Conservation (phyloP, 164 flowering plant genomes). For the Saururus chinensis region DNA sequence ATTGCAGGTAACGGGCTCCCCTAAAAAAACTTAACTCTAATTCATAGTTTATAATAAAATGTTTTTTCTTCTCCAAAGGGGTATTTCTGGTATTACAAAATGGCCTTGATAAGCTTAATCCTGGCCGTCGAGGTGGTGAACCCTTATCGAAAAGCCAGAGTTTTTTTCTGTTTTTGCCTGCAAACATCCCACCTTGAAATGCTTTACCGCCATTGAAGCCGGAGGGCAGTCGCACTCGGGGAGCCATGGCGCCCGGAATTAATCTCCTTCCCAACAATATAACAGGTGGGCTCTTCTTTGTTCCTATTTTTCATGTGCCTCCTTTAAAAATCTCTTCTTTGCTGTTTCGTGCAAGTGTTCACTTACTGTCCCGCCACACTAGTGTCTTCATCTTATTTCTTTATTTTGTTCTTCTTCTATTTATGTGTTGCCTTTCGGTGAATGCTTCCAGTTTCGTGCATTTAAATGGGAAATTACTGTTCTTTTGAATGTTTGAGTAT, state of each 20-base stretch:
- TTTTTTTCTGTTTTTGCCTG: too few species aligned
- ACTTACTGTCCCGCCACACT: background rate
- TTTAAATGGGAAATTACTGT: too few species aligned
- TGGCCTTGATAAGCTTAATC: too few species aligned
- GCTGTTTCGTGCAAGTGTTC: background rate
- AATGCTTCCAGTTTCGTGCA: background rate
- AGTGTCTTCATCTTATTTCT: background rate
- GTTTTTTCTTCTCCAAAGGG: too few species aligned
- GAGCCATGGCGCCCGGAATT: constrained; percentile 27
- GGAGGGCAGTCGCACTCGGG: background rate
- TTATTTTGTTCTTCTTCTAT: background rate
- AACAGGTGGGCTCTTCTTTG: constrained; percentile 20
- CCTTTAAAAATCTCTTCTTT: background rate
- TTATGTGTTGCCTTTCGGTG: background rate
- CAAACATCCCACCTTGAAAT: constrained; percentile 4
- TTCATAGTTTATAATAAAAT: too few species aligned
- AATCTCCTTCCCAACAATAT: constrained; percentile 20
- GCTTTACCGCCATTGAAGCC: constrained; percentile 12
- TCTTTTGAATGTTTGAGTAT: too few species aligned
- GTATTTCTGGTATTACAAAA: too few species aligned
- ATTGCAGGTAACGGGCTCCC: too few species aligned
- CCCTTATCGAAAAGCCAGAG: too few species aligned
- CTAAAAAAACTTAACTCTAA: too few species aligned
- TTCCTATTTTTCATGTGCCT: background rate
- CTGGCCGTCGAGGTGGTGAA: too few species aligned